These are phyloP conservation scores for Pluteus cervinus DNA, from an alignment of 768 basidiomycete genomes.

Conservation along the genomic window DNA sequence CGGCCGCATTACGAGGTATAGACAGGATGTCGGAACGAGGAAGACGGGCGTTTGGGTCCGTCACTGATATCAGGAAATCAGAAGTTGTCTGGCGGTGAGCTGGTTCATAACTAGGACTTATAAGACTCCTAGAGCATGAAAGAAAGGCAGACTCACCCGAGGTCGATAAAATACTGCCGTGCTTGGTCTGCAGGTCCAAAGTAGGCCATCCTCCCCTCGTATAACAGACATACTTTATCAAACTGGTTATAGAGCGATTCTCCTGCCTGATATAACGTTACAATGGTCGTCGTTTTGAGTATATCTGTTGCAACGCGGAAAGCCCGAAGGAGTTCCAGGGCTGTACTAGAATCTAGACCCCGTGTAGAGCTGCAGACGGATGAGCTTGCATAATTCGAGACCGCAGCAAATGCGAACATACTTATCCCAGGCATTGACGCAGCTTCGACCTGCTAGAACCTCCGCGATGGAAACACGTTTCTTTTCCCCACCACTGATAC, in stretches of 20 bases:
- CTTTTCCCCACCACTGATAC: constrained; percentile 73
- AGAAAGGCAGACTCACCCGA: too few relatives aligned
- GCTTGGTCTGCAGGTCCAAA: constrained; percentile 65
- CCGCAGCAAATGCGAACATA: constrained; percentile 23
- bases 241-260: constrained; percentile 59
- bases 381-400: not conserved
- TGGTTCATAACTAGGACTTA: too few relatives aligned
- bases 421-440: constrained; percentile 80
- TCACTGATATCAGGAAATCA: constrained; percentile 57
- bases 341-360: constrained; percentile 65
- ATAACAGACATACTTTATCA: constrained; percentile 73
- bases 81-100: constrained; percentile 59
- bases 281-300: constrained; percentile 50
- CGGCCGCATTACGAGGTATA: constrained; percentile 34
- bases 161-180: constrained; percentile 66
- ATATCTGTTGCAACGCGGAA: constrained; percentile 63
- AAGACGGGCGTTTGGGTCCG: constrained; percentile 51
- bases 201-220: constrained; percentile 73
- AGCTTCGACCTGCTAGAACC: constrained; percentile 52
- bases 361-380: constrained; percentile 51
- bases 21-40: constrained; percentile 26
- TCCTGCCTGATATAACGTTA: constrained; percentile 81
- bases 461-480: constrained; percentile 72
- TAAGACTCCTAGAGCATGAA: too few relatives aligned
- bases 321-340: constrained; percentile 65